Evolutionary conservation across 1,284 basidiomycete species (phyloP).

Genomic region (Ustanciosporium gigantosporum): DNA sequence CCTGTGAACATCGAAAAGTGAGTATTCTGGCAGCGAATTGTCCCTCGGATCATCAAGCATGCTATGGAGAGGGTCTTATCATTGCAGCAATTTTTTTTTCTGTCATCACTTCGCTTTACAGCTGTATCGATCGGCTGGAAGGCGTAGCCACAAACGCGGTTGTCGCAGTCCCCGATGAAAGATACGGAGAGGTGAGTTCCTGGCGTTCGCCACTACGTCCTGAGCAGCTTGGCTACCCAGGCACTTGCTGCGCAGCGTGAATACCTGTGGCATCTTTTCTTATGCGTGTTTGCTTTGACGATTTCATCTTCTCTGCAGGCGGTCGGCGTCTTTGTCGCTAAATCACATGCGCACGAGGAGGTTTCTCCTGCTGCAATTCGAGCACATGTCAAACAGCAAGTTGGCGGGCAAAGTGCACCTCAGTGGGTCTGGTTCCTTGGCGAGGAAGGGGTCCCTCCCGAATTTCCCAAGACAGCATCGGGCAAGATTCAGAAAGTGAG

Average conservation of each 20-base stretch:
- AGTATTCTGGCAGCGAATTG: constrained; percentile 5
- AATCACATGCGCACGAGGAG: constrained; percentile 18
- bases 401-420: constrained; percentile 65
- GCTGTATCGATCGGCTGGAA: constrained; percentile 68
- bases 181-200: constrained; percentile 48
- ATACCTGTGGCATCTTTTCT: no score
- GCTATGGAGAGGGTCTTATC: no score
- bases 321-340: constrained; percentile 45
- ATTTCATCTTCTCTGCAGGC: constrained; percentile 27
- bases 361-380: constrained; percentile 65
- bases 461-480: constrained; percentile 82
- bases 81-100: no score
- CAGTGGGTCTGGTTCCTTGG: constrained; percentile 80
- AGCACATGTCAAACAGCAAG: constrained; percentile 37
- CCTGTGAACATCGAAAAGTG: constrained; percentile 81
- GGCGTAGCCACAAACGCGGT: constrained; percentile 74
- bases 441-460: constrained; percentile 68
- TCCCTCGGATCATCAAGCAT: neutral
- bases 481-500: constrained; percentile 82
- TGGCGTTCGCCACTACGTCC: constrained; percentile 21
- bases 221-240: no score
- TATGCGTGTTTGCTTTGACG: no score
- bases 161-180: constrained; percentile 73
- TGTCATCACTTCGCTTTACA: no score
- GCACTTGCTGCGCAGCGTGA: no score